phyloP scores from a whole-genome alignment of 2,329 filamentous ascomycete genomes.

The Microdochium bolleyi region DNA sequence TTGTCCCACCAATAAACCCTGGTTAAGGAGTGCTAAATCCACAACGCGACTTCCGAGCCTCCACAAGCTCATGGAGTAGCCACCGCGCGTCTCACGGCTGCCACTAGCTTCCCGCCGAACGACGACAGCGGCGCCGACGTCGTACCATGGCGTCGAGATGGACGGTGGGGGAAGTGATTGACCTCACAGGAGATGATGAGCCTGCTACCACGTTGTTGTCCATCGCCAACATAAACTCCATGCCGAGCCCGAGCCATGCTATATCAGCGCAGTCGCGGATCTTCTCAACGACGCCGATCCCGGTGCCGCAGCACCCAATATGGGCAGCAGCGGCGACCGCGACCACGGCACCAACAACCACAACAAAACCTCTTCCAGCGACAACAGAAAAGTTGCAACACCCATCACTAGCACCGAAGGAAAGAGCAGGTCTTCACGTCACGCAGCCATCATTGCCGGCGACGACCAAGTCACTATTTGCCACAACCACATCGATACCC shows the following conservation, averaged over 20 bases:
- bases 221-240: neutral
- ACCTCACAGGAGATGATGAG: constrained; percentile 9
- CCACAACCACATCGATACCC: too few relatives aligned
- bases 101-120: neutral
- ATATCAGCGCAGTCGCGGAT: neutral
- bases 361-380: neutral
- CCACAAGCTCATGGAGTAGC: neutral
- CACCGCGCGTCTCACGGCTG: neutral
- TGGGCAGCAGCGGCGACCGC: neutral
- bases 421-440: too few relatives aligned
- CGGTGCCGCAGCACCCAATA: neutral
- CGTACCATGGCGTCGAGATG: neutral
- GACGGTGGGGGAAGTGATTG: constrained; percentile 3
- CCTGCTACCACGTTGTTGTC: too few relatives aligned
- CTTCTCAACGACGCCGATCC: neutral
- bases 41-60: neutral
- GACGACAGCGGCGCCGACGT: neutral
- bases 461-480: too few relatives aligned
- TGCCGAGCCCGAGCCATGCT: neutral
- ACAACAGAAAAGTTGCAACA: neutral
- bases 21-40: neutral
- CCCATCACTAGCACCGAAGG: neutral
- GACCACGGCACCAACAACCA: neutral
- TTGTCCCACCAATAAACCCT: neutral
- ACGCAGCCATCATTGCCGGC: too few relatives aligned